These are phyloP conservation scores for Ophidiomyces ophidiicola DNA, from an alignment of 2,329 filamentous ascomycete genomes.

Conservation along the genomic window DNA sequence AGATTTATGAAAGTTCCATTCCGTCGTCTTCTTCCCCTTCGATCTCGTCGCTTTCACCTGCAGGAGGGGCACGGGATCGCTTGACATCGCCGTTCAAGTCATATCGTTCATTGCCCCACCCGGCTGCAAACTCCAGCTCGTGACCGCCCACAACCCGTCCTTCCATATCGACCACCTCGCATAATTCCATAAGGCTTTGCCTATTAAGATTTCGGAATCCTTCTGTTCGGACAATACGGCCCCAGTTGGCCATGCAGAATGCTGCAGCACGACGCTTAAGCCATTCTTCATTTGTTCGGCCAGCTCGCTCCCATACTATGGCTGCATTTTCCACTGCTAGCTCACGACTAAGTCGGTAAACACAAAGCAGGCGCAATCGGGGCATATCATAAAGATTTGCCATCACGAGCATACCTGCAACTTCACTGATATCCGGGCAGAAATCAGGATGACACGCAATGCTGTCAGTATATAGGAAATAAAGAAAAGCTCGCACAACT, in stretches of 20 bases:
- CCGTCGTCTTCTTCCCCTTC: conserved; percentile 38
- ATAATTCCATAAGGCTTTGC: conserved; percentile 72
- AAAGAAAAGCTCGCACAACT: conserved; percentile 86
- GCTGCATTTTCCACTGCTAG: conserved; percentile 91
- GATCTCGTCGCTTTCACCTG: conserved; percentile 29
- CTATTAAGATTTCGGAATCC: conserved; percentile 75
- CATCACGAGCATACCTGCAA: conserved; percentile 91
- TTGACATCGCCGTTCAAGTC: conserved; percentile 26
- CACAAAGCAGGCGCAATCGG: conserved; percentile 76
- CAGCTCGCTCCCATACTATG: conserved; percentile 89
- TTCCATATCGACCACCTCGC: conserved; percentile 84
- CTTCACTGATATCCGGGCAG: conserved; percentile 58
- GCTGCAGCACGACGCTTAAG: conserved; percentile 73
- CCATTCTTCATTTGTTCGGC: conserved; percentile 84
- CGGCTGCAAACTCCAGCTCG: conserved; percentile 55
- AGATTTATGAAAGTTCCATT: conserved; percentile 34
- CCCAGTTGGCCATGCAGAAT: conserved; percentile 91
- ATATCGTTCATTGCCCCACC: conserved; percentile 39
- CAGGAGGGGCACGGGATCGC: conserved; percentile 23
- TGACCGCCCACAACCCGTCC: conserved; percentile 83
- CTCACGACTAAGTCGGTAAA: conserved; percentile 79
- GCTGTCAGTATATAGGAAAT: conserved; percentile 93
- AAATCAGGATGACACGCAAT: conserved; percentile 53
- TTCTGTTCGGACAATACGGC: conserved; percentile 75
- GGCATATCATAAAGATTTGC: conserved; percentile 97